Conservation (phyloP, 148 eudicot species). For the Camellia japonica region DNA sequence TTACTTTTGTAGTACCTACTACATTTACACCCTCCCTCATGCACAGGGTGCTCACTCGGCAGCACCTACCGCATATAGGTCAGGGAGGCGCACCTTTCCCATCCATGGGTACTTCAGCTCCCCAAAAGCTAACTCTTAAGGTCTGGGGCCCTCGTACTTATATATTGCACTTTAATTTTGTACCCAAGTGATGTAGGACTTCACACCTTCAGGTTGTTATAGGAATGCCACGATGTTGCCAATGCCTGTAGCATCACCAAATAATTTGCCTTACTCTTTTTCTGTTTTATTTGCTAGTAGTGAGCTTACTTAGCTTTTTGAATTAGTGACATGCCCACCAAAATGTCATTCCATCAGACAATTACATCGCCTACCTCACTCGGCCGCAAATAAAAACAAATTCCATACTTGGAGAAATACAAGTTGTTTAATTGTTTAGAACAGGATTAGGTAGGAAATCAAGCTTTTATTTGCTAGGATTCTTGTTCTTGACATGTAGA, state of each 20-base stretch:
- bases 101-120: too few species aligned
- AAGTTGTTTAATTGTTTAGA: background rate
- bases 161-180: too few species aligned
- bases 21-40: too few species aligned
- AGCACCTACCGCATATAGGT: too few species aligned
- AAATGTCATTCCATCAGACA: background rate
- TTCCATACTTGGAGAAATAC: background rate
- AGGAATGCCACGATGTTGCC: background rate
- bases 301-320: background rate
- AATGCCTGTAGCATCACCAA: background rate
- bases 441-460: background rate
- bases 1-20: too few species aligned
- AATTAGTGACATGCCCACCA: background rate
- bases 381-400: background rate
- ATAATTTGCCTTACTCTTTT: background rate
- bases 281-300: background rate
- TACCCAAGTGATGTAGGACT: too few species aligned
- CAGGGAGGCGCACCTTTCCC: too few species aligned
- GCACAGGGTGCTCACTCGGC: too few species aligned
- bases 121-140: too few species aligned
- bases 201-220: background rate
- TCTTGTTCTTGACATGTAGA: background rate
- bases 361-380: background rate
- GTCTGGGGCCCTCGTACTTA: too few species aligned
- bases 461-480: background rate